phyloP scores from a whole-genome alignment of 169 alveolate genomes.

The Cryptosporidium sp. region DNA sequence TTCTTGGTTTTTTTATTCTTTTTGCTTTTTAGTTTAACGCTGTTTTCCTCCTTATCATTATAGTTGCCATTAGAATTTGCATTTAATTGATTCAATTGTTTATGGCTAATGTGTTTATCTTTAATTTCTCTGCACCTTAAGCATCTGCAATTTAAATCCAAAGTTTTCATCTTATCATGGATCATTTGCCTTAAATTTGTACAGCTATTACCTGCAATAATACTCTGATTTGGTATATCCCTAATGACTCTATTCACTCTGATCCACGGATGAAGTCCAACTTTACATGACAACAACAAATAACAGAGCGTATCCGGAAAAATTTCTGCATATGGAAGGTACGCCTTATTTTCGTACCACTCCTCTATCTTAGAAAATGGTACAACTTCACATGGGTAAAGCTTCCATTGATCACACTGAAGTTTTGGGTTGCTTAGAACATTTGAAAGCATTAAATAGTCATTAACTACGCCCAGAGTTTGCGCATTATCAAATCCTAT shows the following conservation, averaged over 20 bases:
- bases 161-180: conserved; percentile 82
- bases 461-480: conserved; percentile 82
- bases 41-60: conserved; percentile 63
- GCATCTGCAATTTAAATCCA: conserved; percentile 90
- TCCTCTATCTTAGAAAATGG: conserved; percentile 92
- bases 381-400: conserved; percentile 94
- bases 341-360: conserved; percentile 88
- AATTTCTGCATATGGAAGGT: conserved; percentile 90
- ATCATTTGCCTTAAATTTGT: conserved; percentile 92
- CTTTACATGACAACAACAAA: conserved; percentile 86
- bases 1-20: conserved; percentile 18
- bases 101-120: conserved; percentile 78
- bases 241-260: conserved; percentile 91
- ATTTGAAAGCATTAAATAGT: conserved; percentile 88
- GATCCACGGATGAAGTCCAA: conserved; percentile 94
- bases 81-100: conserved; percentile 64
- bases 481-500: conserved; percentile 65
- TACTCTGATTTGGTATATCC: conserved; percentile 94
- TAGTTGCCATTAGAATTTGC: conserved; percentile 70
- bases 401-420: conserved; percentile 96
- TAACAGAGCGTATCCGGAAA: conserved; percentile 82
- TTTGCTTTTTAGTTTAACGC: conserved; percentile 35
- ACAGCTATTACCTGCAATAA: conserved; percentile 92
- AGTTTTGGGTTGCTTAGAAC: conserved; percentile 86
- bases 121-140: conserved; percentile 93